Percentiles rank a stretch among this genome's conserved stretches.
Evolutionary conservation across 2,329 filamentous ascomycete genomes (phyloP).

Genomic region (Pseudogymnoascus sp.): DNA sequence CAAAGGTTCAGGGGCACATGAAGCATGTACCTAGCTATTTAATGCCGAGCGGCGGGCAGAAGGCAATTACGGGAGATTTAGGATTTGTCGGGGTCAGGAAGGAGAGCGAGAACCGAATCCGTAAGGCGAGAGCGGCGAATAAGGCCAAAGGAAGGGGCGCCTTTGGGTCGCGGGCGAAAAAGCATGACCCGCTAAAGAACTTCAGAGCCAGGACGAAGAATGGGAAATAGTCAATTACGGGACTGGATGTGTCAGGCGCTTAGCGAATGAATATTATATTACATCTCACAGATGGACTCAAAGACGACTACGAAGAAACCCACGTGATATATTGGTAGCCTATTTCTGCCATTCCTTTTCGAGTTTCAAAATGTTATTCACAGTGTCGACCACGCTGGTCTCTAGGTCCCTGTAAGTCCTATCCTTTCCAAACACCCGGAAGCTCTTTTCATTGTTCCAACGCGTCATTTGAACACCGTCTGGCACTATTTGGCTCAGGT

Average conservation of each 20-base stretch:
- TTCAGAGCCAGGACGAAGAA: conserved; percentile 72
- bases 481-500: conserved; percentile 23
- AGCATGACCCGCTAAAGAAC: conserved; percentile 78
- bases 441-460: conserved; percentile 18
- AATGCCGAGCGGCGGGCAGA: conserved; percentile 67
- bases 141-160: conserved; percentile 41
- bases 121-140: conserved; percentile 36
- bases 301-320: not conserved
- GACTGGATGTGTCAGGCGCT: not conserved
- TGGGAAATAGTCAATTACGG: conserved; percentile 36
- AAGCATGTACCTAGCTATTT: conserved; percentile 94
- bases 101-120: conserved; percentile 37
- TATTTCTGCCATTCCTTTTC: conserved; percentile 18
- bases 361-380: conserved; percentile 22
- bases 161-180: conserved; percentile 42
- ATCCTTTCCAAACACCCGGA: conserved; percentile 12
- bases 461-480: conserved; percentile 19
- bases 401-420: conserved; percentile 25
- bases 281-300: not conserved
- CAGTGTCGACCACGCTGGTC: conserved; percentile 23
- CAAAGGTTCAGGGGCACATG: conserved; percentile 78
- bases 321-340: not conserved
- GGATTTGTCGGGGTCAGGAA: conserved; percentile 68
- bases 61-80: conserved; percentile 57
- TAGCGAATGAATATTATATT: conserved; percentile 5